Base-by-base conservation (phyloP, 192 early-diverging fungal genomes). In the Podila epigama region DNA sequence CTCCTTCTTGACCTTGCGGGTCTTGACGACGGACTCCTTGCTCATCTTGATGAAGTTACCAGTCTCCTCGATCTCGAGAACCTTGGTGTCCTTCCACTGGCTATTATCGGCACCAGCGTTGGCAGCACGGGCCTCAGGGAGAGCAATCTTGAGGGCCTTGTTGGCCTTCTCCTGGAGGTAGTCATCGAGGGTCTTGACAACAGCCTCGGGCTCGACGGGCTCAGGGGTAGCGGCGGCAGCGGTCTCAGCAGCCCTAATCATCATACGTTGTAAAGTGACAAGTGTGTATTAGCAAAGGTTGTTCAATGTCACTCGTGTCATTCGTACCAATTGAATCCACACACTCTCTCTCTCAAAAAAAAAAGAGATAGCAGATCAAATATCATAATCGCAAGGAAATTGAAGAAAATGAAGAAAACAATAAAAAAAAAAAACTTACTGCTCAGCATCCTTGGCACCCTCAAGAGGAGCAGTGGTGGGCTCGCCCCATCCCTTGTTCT, bases 91-190 rank as follows among this genome's bases (percentile, higher is more conserved):
- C 91, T 95, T 94, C 88, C 93, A 94, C 83, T 95, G 88, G 70
- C 81, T 72, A 58, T 94, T 85, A 69, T 96, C 95, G 54, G 88
- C 87, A 56, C 90, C 95, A 69, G 96, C 94, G 88, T 97, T 97
- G 80, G 95, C 88, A 82, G 92, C 88, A 68, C 97, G 90, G 58
- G 89, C 81, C 54, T 85, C 82, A 31, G 86, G 88, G 52, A 87
- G 87, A 63, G 85, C 63, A 25, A 89, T 79, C 58, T 89, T 81
- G 34, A 87, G 44, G 68, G 78, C 69, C 83, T 91, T 92, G 69
- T 79, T 73, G 52, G 87, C 89, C 85, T 85, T 84, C 79, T 92
- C 91, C 34, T 91, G 89, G 53, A 91, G 75, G 89, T 91, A 98
- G 68, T 98, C 90, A 28, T 96, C 93, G 62, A 95, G 85, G 66